phyloP scores from a whole-genome alignment of 352 stramenopile species.

The Poterioochromonas sp. region DNA sequence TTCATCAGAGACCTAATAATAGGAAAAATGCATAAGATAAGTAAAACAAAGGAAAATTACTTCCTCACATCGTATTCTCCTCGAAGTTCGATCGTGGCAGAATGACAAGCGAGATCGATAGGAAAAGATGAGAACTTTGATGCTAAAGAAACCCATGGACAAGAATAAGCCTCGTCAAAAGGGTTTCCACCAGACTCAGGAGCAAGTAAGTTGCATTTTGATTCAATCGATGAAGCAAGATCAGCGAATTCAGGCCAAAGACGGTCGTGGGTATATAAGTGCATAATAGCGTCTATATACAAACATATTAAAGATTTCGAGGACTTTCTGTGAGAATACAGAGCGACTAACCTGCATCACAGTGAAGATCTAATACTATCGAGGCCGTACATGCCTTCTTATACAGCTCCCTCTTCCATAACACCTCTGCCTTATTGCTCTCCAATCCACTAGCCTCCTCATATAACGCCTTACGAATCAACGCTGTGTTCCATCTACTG shows the following conservation, averaged over 20 bases:
- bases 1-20: constrained; percentile 16
- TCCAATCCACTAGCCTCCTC: not conserved
- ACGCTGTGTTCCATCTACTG: not conserved
- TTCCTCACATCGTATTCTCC: not conserved
- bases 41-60: not conserved
- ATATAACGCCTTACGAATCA: not conserved
- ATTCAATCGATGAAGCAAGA: not conserved
- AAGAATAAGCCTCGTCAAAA: constrained; percentile 16
- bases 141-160: not conserved
- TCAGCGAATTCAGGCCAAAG: constrained; percentile 7
- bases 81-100: constrained; percentile 5
- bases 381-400: not conserved
- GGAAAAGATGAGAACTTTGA: not conserved
- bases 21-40: not conserved
- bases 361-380: constrained; percentile 12
- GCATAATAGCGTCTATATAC: constrained; percentile 20
- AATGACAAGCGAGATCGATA: constrained; percentile 1
- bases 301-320: too few relatives aligned
- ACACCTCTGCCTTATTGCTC: not conserved
- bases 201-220: not conserved
- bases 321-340: too few relatives aligned
- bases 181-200: constrained; percentile 8
- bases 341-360: not conserved
- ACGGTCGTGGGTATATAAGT: constrained; percentile 19
- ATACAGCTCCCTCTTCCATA: constrained; percentile 3